phyloP scores from a whole-genome alignment of 2,329 filamentous ascomycete species.

The Triangularia verruculosa region DNA sequence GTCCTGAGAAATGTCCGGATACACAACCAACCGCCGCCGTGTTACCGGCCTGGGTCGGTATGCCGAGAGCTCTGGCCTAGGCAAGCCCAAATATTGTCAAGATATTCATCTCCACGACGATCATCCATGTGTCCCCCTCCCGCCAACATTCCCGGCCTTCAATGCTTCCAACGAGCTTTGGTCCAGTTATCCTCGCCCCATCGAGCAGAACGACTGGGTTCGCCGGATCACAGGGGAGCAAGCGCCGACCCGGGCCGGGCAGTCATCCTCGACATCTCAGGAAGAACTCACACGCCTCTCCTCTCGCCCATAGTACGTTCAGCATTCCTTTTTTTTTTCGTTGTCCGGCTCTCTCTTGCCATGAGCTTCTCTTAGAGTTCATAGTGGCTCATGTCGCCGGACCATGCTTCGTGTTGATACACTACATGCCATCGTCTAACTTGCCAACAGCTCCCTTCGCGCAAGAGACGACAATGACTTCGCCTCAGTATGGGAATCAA shows the following conservation, averaged over 20 bases:
- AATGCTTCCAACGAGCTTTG: neutral
- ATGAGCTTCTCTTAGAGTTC: too few species aligned
- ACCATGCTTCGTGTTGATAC: too few species aligned
- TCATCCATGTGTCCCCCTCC: neutral
- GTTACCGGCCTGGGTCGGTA: neutral
- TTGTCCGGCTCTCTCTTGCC: neutral
- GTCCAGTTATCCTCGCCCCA: neutral
- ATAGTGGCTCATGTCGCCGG: too few species aligned
- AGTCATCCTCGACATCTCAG: constrained; percentile 2
- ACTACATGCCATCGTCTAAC: neutral
- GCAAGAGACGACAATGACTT: constrained; percentile 14
- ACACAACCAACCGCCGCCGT: neutral
- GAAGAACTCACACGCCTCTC: constrained; percentile 9
- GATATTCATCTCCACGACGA: constrained; percentile 3
- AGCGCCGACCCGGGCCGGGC: neutral
- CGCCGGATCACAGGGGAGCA: neutral
- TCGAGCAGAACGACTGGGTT: neutral
- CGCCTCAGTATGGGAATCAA: constrained; percentile 15
- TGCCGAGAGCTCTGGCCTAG: neutral
- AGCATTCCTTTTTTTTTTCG: neutral
- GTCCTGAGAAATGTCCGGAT: neutral
- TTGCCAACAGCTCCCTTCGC: neutral
- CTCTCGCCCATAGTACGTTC: constrained; percentile 3
- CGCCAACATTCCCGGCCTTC: neutral
- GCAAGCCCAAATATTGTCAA: constrained; percentile 3